phyloP scores from a whole-genome alignment of 768 basidiomycete species.

The Russula sp. region DNA sequence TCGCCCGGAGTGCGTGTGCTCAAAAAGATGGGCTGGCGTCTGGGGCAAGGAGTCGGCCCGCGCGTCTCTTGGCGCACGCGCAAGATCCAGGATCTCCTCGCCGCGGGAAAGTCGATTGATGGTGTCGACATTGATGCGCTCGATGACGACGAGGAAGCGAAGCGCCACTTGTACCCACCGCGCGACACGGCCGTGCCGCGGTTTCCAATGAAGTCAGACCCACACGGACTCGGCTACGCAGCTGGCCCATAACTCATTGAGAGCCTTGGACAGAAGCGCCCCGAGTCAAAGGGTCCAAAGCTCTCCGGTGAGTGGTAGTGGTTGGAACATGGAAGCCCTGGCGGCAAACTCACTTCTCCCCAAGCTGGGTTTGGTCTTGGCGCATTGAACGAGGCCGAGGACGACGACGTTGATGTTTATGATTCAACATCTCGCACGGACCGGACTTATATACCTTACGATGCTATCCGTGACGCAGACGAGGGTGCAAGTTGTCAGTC shows the following conservation, averaged over 20 bases:
- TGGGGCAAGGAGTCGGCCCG: conserved; percentile 91
- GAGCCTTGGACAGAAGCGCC: conserved; percentile 39
- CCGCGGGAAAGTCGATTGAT: conserved; percentile 31
- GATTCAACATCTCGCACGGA: conserved; percentile 39
- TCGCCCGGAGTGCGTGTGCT: conserved; percentile 82
- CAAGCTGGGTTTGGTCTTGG: conserved; percentile 84
- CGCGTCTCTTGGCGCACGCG: conserved; percentile 74
- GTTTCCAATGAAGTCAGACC: conserved; percentile 65
- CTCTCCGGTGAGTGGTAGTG: conserved; percentile 45
- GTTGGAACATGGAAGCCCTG: not conserved
- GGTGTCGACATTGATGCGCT: conserved; percentile 31
- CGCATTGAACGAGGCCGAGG: conserved; percentile 88
- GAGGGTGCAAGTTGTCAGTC: conserved; percentile 44
- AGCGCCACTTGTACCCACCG: conserved; percentile 82
- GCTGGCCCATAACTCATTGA: conserved; percentile 59
- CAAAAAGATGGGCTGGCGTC: conserved; percentile 93
- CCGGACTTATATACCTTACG: conserved; percentile 56
- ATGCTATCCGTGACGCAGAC: conserved; percentile 56
- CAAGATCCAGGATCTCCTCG: conserved; percentile 59
- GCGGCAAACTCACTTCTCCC: not conserved
- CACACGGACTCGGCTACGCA: conserved; percentile 78
- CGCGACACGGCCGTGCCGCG: conserved; percentile 64
- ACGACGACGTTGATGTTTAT: conserved; percentile 86
- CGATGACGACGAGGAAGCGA: conserved; percentile 69
- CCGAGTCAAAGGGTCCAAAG: conserved; percentile 39